A percentile compares a stretch with the other conserved stretches of the same genome.
These are phyloP conservation scores for Effrenium voratum DNA, from an alignment of 73 alveolate species.

Conservation along the genomic window DNA sequence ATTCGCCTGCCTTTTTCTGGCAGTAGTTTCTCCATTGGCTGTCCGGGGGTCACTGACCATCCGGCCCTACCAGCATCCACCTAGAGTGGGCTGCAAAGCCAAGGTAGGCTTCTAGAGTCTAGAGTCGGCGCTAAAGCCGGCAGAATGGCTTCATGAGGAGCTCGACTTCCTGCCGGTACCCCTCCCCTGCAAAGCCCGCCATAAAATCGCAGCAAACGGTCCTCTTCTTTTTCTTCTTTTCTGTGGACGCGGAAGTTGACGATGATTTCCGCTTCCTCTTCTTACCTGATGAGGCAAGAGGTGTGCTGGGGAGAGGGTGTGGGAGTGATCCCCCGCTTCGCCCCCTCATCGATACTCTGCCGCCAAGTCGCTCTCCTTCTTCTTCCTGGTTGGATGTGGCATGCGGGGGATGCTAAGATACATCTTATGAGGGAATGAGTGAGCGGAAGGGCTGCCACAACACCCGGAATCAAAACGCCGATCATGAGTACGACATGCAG, in stretches of 20 bases:
- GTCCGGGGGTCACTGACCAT: neutral
- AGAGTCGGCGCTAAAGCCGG: neutral
- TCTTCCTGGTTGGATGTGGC: too few relatives aligned
- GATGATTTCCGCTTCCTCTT: conserved; percentile 39
- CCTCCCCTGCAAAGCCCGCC: neutral
- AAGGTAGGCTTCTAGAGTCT: neutral
- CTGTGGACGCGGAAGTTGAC: conserved; percentile 52
- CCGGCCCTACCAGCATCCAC: conserved; percentile 23
- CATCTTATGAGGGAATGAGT: too few relatives aligned
- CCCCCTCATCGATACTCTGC: too few relatives aligned
- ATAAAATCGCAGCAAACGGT: too few relatives aligned
- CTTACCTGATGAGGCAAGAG: too few relatives aligned
- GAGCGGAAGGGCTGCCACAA: too few relatives aligned
- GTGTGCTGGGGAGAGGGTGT: too few relatives aligned
- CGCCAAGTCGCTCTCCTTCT: too few relatives aligned
- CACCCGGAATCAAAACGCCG: too few relatives aligned
- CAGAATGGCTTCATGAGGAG: neutral
- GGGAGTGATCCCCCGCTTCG: too few relatives aligned
- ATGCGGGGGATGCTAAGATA: too few relatives aligned
- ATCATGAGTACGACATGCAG: too few relatives aligned
- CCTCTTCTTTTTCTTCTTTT: conserved; percentile 16
- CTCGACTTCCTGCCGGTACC: conserved; percentile 33
- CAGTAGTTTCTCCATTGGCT: conserved; percentile 6
- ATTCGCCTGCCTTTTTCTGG: neutral
- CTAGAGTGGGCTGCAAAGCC: conserved; percentile 54